These are phyloP conservation scores for Lactifluus rugatus DNA, from an alignment of 768 basidiomycete species.

Conservation along the genomic window DNA sequence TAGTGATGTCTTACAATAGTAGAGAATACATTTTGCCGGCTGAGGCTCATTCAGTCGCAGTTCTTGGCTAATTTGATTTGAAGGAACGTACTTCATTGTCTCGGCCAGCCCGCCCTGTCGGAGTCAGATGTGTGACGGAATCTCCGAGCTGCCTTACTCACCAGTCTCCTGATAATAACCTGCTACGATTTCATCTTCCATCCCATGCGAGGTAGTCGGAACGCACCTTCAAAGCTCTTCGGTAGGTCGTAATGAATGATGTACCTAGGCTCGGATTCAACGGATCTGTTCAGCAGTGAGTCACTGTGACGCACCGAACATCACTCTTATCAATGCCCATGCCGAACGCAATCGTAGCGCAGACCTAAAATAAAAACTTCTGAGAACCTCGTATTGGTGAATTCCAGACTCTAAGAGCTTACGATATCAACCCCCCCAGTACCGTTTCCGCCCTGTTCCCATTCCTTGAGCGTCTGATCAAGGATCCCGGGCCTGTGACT, in stretches of 20 bases:
- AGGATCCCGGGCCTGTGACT: conserved; percentile 37
- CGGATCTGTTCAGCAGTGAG: background rate
- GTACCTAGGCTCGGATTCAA: conserved; percentile 35
- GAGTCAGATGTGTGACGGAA: conserved; percentile 6
- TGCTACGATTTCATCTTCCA: conserved; percentile 23
- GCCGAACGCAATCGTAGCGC: conserved; percentile 78
- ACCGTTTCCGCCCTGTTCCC: conserved; percentile 46
- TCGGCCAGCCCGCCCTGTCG: conserved; percentile 64
- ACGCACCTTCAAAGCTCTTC: conserved; percentile 70
- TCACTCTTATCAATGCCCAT: conserved; percentile 81
- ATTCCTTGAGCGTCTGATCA: conserved; percentile 44
- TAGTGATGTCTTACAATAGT: conserved; percentile 51
- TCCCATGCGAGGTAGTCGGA: background rate
- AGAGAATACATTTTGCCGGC: conserved; percentile 74
- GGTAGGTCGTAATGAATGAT: conserved; percentile 77
- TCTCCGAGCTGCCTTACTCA: conserved; percentile 23
- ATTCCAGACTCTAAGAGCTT: conserved; percentile 21
- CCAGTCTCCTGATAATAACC: conserved; percentile 87
- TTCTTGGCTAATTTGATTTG: background rate
- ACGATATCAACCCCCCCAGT: conserved; percentile 55
- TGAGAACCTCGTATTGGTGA: background rate
- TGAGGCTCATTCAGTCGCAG: conserved; percentile 24
- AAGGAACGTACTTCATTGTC: conserved; percentile 50
- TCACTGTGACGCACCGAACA: conserved; percentile 39
- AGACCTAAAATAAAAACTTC: conserved; percentile 38